Base-by-base conservation (phyloP, 768 basidiomycete species). In the Russula compacta region DNA sequence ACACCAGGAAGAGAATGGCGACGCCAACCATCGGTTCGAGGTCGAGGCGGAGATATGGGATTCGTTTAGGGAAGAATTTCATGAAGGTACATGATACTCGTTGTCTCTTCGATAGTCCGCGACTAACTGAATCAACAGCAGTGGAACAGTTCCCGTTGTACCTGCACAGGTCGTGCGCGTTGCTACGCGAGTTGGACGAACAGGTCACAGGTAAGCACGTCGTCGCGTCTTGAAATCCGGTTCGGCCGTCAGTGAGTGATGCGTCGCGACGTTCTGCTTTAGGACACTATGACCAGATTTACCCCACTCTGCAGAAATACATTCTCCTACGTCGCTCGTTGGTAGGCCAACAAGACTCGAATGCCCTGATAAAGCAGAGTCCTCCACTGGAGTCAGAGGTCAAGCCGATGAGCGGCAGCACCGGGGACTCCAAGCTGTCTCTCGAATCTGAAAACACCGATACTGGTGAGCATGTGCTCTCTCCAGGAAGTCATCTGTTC, bases 71-170 rank as follows among this genome's bases (percentile, higher is more conserved):
- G 64, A 65, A 15, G 64, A 65, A 49, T 65, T 54, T 43, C 64
- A 65, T 17, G 64, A 65, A 54, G 49, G 64, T 59, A 6, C 38
- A 53, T 3, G 24, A 29, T 24, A 8, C 38, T 17, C 9, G 33
- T 47, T 8, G 35, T 21, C 33, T 38, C 38, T 29, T 48, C 5
- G 1, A 43, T 19, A 6, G 29, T 36, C 4, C 52, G 12, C 17
- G 5, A 19, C 47, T 58, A 19, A 46, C 11, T n/a, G 6, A n/a
- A 33, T 44, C 12, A 17, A 52, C 15, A 65, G 64, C 61, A 47
- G 48, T 64, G 17, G 64, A 65, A 49, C 62, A 64, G 57, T 57
- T 65, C 21, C 64, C 64, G n/a, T 50, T 65, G 57, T 65, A 65
- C 38, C 32, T 65, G 46, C 64, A 65, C 48, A 61, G 64, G 42